Evolutionary conservation across 2,329 filamentous ascomycete species (phyloP).

Genomic region (Aspergillus transmontanensis): DNA sequence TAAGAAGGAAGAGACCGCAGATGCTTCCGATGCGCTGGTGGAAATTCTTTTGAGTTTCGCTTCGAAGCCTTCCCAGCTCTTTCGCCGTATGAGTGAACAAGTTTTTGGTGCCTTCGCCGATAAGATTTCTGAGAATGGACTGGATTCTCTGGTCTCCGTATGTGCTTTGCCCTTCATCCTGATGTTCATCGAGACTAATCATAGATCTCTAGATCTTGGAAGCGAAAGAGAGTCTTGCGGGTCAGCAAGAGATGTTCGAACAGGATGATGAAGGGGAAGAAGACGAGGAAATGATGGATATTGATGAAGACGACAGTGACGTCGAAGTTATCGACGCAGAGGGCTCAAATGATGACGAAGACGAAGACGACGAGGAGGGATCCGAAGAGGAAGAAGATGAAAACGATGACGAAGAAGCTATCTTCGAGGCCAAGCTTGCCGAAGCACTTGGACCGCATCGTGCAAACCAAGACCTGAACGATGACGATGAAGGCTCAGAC

Average conservation of each 20-base stretch:
- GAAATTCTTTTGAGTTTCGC: conserved; percentile 91
- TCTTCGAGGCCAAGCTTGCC: conserved; percentile 75
- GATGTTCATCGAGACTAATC: not conserved
- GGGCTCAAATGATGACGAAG: conserved; percentile 33
- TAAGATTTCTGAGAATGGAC: conserved; percentile 71
- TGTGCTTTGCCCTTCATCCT: conserved; percentile 8
- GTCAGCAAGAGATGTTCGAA: conserved; percentile 84
- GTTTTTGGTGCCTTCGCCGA: conserved; percentile 82
- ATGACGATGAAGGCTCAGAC: conserved; percentile 60
- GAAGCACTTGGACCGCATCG: conserved; percentile 73
- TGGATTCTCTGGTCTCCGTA: conserved; percentile 63
- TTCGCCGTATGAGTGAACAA: conserved; percentile 83
- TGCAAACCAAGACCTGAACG: conserved; percentile 58
- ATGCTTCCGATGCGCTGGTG: conserved; percentile 70
- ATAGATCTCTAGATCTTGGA: conserved; percentile 62
- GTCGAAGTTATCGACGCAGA: conserved; percentile 47
- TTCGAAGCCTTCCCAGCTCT: conserved; percentile 78
- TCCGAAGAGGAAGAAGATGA: conserved; percentile 27
- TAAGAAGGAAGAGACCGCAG: conserved; percentile 53
- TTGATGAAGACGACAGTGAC: conserved; percentile 42
- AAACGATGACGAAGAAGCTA: conserved; percentile 57
- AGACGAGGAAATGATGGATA: conserved; percentile 55
- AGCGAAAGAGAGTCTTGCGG: conserved; percentile 77
- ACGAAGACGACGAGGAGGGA: conserved; percentile 47
- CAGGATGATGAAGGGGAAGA: conserved; percentile 63